These are phyloP conservation scores for Debaryomycetaceae sp. DNA, from an alignment of 1,139 yeast genomes.

Conservation along the genomic window DNA sequence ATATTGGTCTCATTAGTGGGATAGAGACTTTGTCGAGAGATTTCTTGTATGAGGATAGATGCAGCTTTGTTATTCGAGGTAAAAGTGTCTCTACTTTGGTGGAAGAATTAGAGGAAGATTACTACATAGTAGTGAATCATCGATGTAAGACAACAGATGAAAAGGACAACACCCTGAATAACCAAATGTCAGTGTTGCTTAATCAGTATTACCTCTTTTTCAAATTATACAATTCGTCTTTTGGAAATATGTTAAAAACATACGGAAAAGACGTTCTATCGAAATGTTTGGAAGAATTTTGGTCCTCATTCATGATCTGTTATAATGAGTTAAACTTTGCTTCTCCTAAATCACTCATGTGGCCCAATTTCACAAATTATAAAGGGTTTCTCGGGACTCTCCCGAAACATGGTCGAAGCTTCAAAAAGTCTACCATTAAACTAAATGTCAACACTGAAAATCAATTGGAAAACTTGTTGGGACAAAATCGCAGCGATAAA, in stretches of 20 bases:
- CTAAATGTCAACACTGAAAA: slow-evolving; percentile 13
- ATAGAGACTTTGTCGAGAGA: slow-evolving; percentile 25
- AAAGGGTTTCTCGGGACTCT: slow-evolving; percentile 36
- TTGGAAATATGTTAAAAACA: slow-evolving; percentile 13
- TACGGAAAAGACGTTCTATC: slow-evolving; percentile 17
- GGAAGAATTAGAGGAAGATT: slow-evolving; percentile 23
- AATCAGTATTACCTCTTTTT: slow-evolving; percentile 23
- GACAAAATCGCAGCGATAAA: slow-evolving; percentile 4
- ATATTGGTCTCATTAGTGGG: slow-evolving; percentile 39
- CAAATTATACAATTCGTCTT: slow-evolving; percentile 25
- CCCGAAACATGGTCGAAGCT: slow-evolving; percentile 11
- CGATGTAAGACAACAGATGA: slow-evolving; percentile 12
- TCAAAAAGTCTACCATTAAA: slow-evolving; percentile 30
- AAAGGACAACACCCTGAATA: slow-evolving; percentile 20
- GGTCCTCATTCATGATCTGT: slow-evolving; percentile 26
- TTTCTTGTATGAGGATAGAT: slow-evolving; percentile 11
- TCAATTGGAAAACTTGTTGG: slow-evolving; percentile 18
- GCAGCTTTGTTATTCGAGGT: slow-evolving; percentile 23
- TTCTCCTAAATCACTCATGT: slow-evolving; percentile 23
- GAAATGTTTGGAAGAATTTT: slow-evolving; percentile 19
- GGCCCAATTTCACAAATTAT: slow-evolving; percentile 38
- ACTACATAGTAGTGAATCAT: slow-evolving; percentile 27
- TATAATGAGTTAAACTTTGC: slow-evolving; percentile 25
- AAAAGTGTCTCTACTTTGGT: slow-evolving; percentile 25
- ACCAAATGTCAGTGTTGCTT: slow-evolving; percentile 26